Conservation (phyloP, 2,329 filamentous ascomycete species). For the Cephalotrichum gorgonifer region DNA sequence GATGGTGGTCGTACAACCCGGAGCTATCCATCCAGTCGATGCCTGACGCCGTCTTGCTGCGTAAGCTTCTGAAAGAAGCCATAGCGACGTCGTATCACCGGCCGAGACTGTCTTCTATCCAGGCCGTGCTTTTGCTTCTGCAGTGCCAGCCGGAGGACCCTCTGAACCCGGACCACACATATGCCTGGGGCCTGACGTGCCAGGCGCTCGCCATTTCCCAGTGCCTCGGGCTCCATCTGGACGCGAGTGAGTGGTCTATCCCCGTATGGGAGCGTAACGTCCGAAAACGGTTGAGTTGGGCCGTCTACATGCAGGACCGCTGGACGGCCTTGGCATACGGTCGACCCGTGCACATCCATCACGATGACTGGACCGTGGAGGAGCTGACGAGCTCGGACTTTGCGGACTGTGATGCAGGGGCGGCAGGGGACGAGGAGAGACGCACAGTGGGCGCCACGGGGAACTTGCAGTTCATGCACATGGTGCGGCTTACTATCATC, state of each 20-base stretch:
- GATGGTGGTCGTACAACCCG: slow-evolving; percentile 22
- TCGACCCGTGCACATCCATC: slow-evolving; percentile 28
- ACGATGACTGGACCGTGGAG: slow-evolving; percentile 37
- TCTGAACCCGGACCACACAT: slow-evolving; percentile 22
- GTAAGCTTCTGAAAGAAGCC: slow-evolving; percentile 20
- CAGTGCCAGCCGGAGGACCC: slow-evolving; percentile 23
- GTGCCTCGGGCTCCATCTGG: slow-evolving; percentile 42
- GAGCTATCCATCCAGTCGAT: slow-evolving; percentile 26
- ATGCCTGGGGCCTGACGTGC: slow-evolving; percentile 26
- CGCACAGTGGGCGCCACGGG: slow-evolving; percentile 22
- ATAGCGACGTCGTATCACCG: slow-evolving; percentile 22
- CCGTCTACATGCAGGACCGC: slow-evolving; percentile 50
- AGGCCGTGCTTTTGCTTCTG: slow-evolving; percentile 30
- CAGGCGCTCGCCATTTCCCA: slow-evolving; percentile 39
- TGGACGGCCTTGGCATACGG: slow-evolving; percentile 35
- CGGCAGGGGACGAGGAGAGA: background rate
- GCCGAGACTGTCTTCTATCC: slow-evolving; percentile 29
- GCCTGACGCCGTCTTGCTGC: slow-evolving; percentile 21
- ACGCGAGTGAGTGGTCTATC: slow-evolving; percentile 45
- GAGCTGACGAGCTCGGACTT: slow-evolving; percentile 11
- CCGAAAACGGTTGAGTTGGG: slow-evolving; percentile 48
- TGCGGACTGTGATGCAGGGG: slow-evolving; percentile 8
- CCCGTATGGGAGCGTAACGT: slow-evolving; percentile 46
- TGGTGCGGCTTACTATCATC: slow-evolving; percentile 34
- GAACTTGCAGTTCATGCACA: slow-evolving; percentile 29